These are phyloP conservation scores for Eucalyptus leucophloia DNA, from an alignment of 345 rosid species.

Conservation along the genomic window DNA sequence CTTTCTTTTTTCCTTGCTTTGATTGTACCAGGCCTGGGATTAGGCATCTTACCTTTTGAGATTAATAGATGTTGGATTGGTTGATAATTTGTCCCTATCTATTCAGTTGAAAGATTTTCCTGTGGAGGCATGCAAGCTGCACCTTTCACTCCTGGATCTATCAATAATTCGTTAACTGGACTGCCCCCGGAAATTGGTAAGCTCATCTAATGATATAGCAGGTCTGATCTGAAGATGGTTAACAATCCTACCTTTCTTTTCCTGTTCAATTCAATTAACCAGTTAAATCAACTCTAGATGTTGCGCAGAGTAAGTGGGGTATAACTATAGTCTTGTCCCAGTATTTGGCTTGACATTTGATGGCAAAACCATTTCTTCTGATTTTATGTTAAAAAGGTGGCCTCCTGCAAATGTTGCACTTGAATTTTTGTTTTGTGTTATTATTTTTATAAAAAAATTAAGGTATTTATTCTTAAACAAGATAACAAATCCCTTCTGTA, in stretches of 20 bases:
- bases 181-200: conserved; percentile 86
- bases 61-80: not conserved
- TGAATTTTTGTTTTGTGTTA: not conserved
- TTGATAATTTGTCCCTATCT: not conserved
- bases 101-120: conserved; percentile 83
- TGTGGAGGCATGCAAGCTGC: conserved; percentile 64
- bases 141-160: conserved; percentile 71
- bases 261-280: not conserved
- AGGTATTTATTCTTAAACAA: not conserved
- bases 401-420: not conserved
- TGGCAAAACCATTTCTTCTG: not conserved
- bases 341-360: not conserved
- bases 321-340: not conserved
- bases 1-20: not conserved
- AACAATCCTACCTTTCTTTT: not conserved
- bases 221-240: not conserved
- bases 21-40: not conserved
- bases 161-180: conserved; percentile 83
- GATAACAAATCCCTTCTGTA: not conserved
- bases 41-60: not conserved
- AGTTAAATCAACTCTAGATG: not conserved
- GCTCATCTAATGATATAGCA: conserved; percentile 1
- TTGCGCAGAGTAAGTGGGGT: not conserved
- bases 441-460: not conserved
- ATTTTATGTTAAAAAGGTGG: not conserved